Evolutionary conservation across 495 filamentous ascomycete genomes (phyloP).

Genomic region (Hyaloscypha finlandica): DNA sequence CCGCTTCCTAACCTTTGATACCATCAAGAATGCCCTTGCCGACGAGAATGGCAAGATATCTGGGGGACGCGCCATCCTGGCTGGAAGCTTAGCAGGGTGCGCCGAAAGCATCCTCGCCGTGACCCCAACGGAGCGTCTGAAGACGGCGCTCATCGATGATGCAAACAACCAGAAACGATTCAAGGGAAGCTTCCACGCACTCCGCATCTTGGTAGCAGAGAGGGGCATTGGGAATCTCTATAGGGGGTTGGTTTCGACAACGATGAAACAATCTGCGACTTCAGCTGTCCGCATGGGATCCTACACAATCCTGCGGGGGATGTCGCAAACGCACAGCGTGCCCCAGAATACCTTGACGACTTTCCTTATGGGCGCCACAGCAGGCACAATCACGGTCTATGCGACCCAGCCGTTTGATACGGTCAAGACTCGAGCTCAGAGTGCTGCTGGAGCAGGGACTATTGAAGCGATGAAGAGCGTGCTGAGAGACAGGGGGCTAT

Average conservation of each 20-base stretch:
- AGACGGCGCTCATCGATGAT: slow-evolving; percentile 69
- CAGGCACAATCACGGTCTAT: slow-evolving; percentile 61
- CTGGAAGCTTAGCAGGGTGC: slow-evolving; percentile 61
- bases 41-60: slow-evolving; percentile 36
- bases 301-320: slow-evolving; percentile 67
- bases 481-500: slow-evolving; percentile 53
- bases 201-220: slow-evolving; percentile 44
- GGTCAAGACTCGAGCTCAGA: slow-evolving; percentile 64
- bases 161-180: slow-evolving; percentile 54
- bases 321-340: slow-evolving; percentile 45
- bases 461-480: slow-evolving; percentile 54
- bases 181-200: slow-evolving; percentile 51
- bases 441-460: slow-evolving; percentile 51
- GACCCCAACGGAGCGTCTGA: slow-evolving; percentile 67
- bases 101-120: slow-evolving; percentile 60
- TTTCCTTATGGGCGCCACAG: slow-evolving; percentile 61
- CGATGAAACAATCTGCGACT: slow-evolving; percentile 65
- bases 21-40: slow-evolving; percentile 58
- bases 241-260: slow-evolving; percentile 58
- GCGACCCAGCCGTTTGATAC: slow-evolving; percentile 68
- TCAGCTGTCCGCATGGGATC: slow-evolving; percentile 66
- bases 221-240: slow-evolving; percentile 58
- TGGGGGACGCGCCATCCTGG: slow-evolving; percentile 53
- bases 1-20: slow-evolving; percentile 66
- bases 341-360: slow-evolving; percentile 40